These are phyloP conservation scores for Podaxis sp. DNA, from an alignment of 768 basidiomycete genomes.

Conservation along the genomic window DNA sequence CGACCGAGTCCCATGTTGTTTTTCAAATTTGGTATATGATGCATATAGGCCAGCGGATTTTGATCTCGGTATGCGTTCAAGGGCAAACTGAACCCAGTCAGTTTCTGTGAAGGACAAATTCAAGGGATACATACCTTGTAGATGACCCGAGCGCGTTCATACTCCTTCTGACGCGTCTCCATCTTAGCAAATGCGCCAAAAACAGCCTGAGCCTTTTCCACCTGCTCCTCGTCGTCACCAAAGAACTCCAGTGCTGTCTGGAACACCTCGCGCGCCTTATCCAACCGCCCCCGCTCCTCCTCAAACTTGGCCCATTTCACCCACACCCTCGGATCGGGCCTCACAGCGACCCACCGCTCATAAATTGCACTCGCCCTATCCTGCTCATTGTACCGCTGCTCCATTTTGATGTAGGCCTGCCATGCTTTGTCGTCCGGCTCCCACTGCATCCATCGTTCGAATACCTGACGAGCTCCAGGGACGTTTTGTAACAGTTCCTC, in stretches of 20 bases:
- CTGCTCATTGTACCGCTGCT: slow-evolving; percentile 87
- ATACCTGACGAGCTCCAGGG: slow-evolving; percentile 94
- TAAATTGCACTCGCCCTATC: slow-evolving; percentile 93
- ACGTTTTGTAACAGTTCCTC: slow-evolving; percentile 97
- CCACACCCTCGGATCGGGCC: slow-evolving; percentile 78
- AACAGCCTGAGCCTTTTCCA: slow-evolving; percentile 96
- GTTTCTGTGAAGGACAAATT: background rate
- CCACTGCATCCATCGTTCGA: slow-evolving; percentile 99
- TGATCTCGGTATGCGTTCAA: slow-evolving; percentile 87
- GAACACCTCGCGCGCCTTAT: slow-evolving; percentile 85
- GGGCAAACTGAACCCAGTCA: slow-evolving; percentile 69
- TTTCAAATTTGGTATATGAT: slow-evolving; percentile 96
- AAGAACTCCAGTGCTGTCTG: slow-evolving; percentile 90
- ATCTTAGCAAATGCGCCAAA: slow-evolving; percentile 95
- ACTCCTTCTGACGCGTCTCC: slow-evolving; percentile 96
- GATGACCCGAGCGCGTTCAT: slow-evolving; percentile 93
- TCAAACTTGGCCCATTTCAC: slow-evolving; percentile 88
- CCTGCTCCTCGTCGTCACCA: slow-evolving; percentile 83
- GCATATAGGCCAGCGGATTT: slow-evolving; percentile 88
- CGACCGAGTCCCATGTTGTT: slow-evolving; percentile 89
- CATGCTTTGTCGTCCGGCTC: slow-evolving; percentile 99
- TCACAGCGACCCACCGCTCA: slow-evolving; percentile 82
- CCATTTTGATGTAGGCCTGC: slow-evolving; percentile 99
- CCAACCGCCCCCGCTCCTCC: slow-evolving; percentile 70
- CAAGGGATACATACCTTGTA: slow-evolving; percentile 68